A percentile compares a stretch with the other conserved stretches of the same genome.
Conservation (phyloP, 345 rosid genomes). For the Eucalyptus cloeziana region DNA sequence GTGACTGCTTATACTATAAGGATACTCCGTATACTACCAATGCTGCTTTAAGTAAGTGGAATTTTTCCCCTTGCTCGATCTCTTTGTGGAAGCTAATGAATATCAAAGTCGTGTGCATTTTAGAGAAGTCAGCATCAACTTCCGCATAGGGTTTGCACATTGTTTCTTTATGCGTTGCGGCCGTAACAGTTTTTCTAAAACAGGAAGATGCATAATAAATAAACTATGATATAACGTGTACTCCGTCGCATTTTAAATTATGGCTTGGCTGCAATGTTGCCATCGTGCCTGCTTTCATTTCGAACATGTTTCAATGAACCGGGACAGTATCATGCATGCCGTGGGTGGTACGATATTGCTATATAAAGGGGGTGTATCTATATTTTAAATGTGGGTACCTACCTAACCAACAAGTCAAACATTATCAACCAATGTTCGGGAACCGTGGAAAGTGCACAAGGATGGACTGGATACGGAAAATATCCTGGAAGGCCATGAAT, state of each 20-base stretch:
- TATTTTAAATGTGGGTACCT: no score
- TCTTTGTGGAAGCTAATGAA: background rate
- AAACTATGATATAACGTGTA: background rate
- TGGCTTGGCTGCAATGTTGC: background rate
- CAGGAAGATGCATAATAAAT: background rate
- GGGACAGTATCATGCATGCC: background rate
- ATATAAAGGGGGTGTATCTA: no score
- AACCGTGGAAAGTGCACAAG: no score
- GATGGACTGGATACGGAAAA: background rate
- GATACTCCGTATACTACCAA: slow-evolving; percentile 12
- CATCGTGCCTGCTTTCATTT: background rate
- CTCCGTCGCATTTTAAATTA: background rate
- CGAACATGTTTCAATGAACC: background rate
- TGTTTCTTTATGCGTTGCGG: background rate
- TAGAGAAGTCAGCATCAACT: background rate
- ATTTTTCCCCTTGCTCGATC: background rate
- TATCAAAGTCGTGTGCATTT: background rate
- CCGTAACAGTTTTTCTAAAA: background rate
- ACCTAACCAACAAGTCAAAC: no score
- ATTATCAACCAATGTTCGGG: no score
- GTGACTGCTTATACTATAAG: slow-evolving; percentile 53
- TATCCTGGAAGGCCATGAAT: background rate
- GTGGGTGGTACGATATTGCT: background rate
- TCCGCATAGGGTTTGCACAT: background rate
- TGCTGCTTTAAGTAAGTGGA: slow-evolving; percentile 19